Percentiles rank a stretch among this genome's conserved stretches.
Evolutionary conservation across 169 alveolate species (phyloP).

Genomic region (Cryptosporidium baileyi): DNA sequence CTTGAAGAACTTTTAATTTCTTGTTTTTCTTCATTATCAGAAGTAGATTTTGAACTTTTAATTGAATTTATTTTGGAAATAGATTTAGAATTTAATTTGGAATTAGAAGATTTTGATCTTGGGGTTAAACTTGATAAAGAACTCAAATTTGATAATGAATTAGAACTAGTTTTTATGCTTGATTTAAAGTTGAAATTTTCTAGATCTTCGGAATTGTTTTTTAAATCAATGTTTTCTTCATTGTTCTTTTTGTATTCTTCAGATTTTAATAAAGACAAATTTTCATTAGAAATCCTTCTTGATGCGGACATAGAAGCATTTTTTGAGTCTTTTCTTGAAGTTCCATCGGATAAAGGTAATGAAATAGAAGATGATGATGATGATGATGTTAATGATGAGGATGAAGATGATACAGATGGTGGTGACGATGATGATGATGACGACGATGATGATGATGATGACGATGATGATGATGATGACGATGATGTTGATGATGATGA

Average conservation of each 20-base stretch:
- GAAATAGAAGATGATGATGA: constrained; percentile 5
- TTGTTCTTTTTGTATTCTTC: not conserved
- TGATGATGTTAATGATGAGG: not conserved
- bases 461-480: not conserved
- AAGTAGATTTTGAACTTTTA: not conserved
- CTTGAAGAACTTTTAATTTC: not conserved
- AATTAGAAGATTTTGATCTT: not conserved
- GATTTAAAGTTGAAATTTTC: too few relatives aligned
- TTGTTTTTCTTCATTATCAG: not conserved
- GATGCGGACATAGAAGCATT: not conserved
- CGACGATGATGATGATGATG: too few relatives aligned
- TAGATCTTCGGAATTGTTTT: not conserved
- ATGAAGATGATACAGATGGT: not conserved
- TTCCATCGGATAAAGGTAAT: too few relatives aligned
- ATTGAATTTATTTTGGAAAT: not conserved
- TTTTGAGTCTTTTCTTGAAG: not conserved
- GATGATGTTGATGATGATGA: constrained; percentile 18
- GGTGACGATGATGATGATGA: too few relatives aligned
- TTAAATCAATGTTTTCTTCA: not conserved
- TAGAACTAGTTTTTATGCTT: too few relatives aligned
- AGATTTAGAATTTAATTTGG: not conserved
- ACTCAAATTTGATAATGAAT: not conserved
- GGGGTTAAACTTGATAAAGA: not conserved
- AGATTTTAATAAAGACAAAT: not conserved
- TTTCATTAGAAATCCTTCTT: not conserved